Percentiles rank a stretch among this genome's conserved stretches.
These are phyloP conservation scores for Clathrus columnatus DNA, from an alignment of 768 basidiomycete species.

Conservation along the genomic window DNA sequence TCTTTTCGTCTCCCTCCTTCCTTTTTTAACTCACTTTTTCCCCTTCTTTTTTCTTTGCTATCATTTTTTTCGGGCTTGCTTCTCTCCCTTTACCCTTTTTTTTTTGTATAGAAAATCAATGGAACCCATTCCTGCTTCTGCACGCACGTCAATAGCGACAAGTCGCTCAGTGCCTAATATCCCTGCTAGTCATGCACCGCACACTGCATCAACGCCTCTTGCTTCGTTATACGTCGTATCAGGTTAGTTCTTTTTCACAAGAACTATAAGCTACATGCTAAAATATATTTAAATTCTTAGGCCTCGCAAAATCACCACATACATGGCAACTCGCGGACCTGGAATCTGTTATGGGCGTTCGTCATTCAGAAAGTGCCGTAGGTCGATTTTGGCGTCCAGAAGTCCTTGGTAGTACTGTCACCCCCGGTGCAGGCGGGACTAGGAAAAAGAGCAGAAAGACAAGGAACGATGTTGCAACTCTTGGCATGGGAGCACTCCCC, in stretches of 20 bases:
- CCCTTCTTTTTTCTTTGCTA: neutral
- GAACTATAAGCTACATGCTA: neutral
- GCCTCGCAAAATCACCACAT: slow-evolving; percentile 80
- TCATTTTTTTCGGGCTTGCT: neutral
- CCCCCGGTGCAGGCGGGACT: slow-evolving; percentile 73
- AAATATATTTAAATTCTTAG: slow-evolving; percentile 20
- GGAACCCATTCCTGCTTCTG: slow-evolving; percentile 77
- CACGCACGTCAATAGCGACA: slow-evolving; percentile 70
- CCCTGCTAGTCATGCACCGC: slow-evolving; percentile 48
- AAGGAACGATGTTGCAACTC: slow-evolving; percentile 5
- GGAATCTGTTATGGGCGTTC: slow-evolving; percentile 70
- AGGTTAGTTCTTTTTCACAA: neutral
- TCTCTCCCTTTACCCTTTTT: neutral
- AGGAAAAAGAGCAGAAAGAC: slow-evolving; percentile 57
- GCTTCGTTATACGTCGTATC: slow-evolving; percentile 83
- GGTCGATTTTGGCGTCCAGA: slow-evolving; percentile 88
- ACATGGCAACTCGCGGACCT: slow-evolving; percentile 87
- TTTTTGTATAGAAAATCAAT: slow-evolving; percentile 45
- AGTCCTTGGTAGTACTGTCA: slow-evolving; percentile 80
- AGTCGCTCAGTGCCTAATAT: slow-evolving; percentile 53
- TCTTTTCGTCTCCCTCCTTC: too few relatives aligned
- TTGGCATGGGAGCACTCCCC: slow-evolving; percentile 65
- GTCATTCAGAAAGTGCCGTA: slow-evolving; percentile 79
- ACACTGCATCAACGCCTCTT: slow-evolving; percentile 62
- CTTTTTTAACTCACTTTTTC: neutral